phyloP scores from a whole-genome alignment of 2,329 filamentous ascomycete genomes.

The Podosphaera fusca region DNA sequence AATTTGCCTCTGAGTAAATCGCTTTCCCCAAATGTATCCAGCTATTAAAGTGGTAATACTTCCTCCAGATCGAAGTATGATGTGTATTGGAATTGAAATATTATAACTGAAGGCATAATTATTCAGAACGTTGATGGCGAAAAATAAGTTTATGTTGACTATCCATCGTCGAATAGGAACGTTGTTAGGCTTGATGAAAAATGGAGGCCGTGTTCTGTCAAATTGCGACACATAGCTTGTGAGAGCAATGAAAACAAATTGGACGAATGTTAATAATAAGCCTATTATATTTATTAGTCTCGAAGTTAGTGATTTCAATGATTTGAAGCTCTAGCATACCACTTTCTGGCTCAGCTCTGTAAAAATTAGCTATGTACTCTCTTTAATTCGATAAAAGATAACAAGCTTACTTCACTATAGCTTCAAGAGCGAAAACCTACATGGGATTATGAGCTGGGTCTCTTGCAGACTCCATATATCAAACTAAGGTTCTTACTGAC shows the following conservation, averaged over 20 bases:
- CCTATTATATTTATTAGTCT: slow-evolving; percentile 23
- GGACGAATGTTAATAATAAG: slow-evolving; percentile 69
- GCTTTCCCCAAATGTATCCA: slow-evolving; percentile 70
- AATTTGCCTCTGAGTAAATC: slow-evolving; percentile 60
- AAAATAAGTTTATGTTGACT: slow-evolving; percentile 75
- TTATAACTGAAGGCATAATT: slow-evolving; percentile 95
- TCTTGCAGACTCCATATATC: slow-evolving; percentile 1
- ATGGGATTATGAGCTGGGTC: slow-evolving; percentile 13
- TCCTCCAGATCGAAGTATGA: slow-evolving; percentile 83
- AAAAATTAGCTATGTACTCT: not conserved
- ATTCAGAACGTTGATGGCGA: slow-evolving; percentile 83
- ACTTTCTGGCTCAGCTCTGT: slow-evolving; percentile 49
- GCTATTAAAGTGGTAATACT: slow-evolving; percentile 88
- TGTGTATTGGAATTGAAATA: slow-evolving; percentile 90
- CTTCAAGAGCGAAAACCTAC: slow-evolving; percentile 86
- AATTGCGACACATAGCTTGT: slow-evolving; percentile 58
- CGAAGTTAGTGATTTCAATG: slow-evolving; percentile 5
- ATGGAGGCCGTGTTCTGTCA: slow-evolving; percentile 39
- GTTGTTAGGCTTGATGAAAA: slow-evolving; percentile 52
- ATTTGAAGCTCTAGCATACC: slow-evolving; percentile 27
- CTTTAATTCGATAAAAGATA: not conserved
- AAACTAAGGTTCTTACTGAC: slow-evolving; percentile 25
- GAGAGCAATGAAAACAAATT: slow-evolving; percentile 63
- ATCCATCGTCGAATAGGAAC: slow-evolving; percentile 73
- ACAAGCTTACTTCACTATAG: slow-evolving; percentile 66